Conservation (phyloP, 345 rosid genomes). For the Aurinia saxatilis region DNA sequence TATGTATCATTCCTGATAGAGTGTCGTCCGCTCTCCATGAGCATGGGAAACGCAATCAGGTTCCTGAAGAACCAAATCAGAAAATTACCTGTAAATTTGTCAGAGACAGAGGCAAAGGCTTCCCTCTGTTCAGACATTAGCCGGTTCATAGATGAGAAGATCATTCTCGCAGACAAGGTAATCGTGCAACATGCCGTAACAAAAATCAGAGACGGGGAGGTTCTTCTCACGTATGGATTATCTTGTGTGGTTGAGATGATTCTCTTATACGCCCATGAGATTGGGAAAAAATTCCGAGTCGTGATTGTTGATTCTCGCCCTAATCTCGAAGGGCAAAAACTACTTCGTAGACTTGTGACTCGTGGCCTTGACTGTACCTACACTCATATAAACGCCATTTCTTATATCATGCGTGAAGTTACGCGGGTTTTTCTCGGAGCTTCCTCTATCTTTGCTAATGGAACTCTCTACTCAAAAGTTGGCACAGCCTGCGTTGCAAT, state of each 20-base stretch:
- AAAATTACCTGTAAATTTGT: slow-evolving; percentile 42
- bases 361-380: slow-evolving; percentile 62
- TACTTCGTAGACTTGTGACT: slow-evolving; percentile 54
- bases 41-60: slow-evolving; percentile 90
- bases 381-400: slow-evolving; percentile 68
- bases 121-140: slow-evolving; percentile 50
- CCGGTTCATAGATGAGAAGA: slow-evolving; percentile 63
- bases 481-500: slow-evolving; percentile 74
- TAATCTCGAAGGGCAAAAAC: slow-evolving; percentile 56
- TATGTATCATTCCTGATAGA: slow-evolving; percentile 70
- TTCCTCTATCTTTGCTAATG: slow-evolving; percentile 66
- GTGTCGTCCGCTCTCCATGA: slow-evolving; percentile 74
- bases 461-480: slow-evolving; percentile 67
- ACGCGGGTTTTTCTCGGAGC: slow-evolving; percentile 69
- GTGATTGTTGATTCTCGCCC: slow-evolving; percentile 72
- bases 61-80: slow-evolving; percentile 63
- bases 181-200: slow-evolving; percentile 58
- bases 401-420: slow-evolving; percentile 67
- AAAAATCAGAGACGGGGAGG: slow-evolving; percentile 74
- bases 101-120: slow-evolving; percentile 60
- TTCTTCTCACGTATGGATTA: slow-evolving; percentile 67
- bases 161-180: slow-evolving; percentile 56
- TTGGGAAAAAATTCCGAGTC: slow-evolving; percentile 58
- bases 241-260: slow-evolving; percentile 81
- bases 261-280: slow-evolving; percentile 58